These are phyloP conservation scores for Globisporangium nunn DNA, from an alignment of 352 stramenopile species.

Conservation along the genomic window DNA sequence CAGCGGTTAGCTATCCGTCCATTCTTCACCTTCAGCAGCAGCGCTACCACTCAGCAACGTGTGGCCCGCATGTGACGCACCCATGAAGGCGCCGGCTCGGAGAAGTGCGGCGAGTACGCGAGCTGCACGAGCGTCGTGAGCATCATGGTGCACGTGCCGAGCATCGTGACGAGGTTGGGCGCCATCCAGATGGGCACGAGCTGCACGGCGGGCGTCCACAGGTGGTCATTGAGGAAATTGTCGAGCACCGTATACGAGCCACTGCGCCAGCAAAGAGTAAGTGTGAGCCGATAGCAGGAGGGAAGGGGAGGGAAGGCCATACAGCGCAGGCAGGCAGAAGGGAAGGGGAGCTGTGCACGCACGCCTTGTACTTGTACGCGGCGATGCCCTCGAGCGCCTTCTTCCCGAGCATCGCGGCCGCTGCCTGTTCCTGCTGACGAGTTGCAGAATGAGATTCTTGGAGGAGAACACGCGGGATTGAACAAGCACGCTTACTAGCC, in stretches of 20 bases:
- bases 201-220: conserved; percentile 81
- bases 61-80: conserved; percentile 9
- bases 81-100: conserved; percentile 56
- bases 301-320: background rate
- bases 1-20: too few relatives aligned
- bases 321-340: background rate
- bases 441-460: background rate
- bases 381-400: conserved; percentile 80
- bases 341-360: conserved; percentile 25
- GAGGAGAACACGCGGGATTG: background rate
- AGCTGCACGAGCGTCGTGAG: conserved; percentile 77
- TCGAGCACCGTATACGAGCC: conserved; percentile 86
- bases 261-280: too few relatives aligned
- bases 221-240: conserved; percentile 78
- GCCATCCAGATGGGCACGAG: conserved; percentile 86
- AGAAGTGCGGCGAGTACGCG: conserved; percentile 60
- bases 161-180: conserved; percentile 88
- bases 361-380: conserved; percentile 87
- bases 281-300: too few relatives aligned
- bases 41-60: too few relatives aligned
- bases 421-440: background rate
- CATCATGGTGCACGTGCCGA: conserved; percentile 74
- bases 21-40: too few relatives aligned
- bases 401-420: conserved; percentile 43
- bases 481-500: too few relatives aligned